A percentile compares a stretch with the other conserved stretches of the same genome.
phyloP scores from a whole-genome alignment of 73 alveolate species.

The Tetrahymena borealis region DNA sequence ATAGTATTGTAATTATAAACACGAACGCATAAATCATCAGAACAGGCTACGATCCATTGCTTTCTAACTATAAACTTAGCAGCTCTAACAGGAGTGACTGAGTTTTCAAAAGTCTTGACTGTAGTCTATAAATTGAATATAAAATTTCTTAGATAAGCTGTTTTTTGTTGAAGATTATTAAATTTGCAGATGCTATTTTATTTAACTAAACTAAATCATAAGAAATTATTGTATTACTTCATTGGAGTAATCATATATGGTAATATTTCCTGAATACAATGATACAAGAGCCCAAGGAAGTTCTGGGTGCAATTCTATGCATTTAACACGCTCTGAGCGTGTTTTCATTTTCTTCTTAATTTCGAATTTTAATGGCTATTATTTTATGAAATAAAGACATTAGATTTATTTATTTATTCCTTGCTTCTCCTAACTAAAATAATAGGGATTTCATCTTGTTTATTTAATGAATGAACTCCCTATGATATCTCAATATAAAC shows the following conservation, averaged over 20 bases:
- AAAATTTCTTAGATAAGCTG: too few relatives aligned
- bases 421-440: too few relatives aligned
- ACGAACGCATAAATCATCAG: conserved; percentile 78
- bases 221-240: too few relatives aligned
- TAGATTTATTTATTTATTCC: neutral
- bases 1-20: conserved; percentile 95
- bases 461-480: neutral
- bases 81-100: conserved; percentile 88
- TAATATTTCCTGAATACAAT: conserved; percentile 92
- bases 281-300: conserved; percentile 96
- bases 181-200: neutral
- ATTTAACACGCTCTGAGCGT: conserved; percentile 90
- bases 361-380: conserved; percentile 32
- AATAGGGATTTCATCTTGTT: too few relatives aligned
- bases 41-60: conserved; percentile 67
- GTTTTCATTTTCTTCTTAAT: conserved; percentile 26
- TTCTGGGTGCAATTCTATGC: conserved; percentile 95
- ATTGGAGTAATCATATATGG: conserved; percentile 94
- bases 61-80: conserved; percentile 93
- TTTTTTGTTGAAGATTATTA: neutral
- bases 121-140: conserved; percentile 13
- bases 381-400: neutral
- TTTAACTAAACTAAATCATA: neutral
- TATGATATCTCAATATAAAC: neutral
- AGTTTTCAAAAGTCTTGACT: conserved; percentile 72